phyloP scores from a whole-genome alignment of 169 alveolate species.

The Plasmodium inui region DNA sequence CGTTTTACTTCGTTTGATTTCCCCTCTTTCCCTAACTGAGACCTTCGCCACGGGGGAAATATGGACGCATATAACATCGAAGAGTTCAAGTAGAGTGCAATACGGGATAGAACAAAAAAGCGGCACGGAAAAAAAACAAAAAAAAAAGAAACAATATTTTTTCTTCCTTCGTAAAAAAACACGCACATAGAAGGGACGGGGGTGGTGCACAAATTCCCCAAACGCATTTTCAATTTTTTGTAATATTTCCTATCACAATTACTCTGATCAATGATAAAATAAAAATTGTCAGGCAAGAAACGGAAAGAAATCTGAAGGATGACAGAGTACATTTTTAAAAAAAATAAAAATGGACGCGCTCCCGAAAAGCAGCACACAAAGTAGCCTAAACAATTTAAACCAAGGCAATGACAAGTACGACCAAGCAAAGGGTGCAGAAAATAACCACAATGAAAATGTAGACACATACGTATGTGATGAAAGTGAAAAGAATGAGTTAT shows the following conservation, averaged over 20 bases:
- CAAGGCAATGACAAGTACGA: not conserved
- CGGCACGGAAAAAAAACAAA: not conserved
- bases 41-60: not conserved
- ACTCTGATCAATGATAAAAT: not conserved
- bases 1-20: not conserved
- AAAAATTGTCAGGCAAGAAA: not conserved
- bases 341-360: constrained; percentile 1
- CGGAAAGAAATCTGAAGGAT: not conserved
- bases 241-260: not conserved
- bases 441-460: not conserved
- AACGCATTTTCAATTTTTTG: not conserved
- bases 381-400: not conserved
- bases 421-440: not conserved
- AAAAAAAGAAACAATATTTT: not conserved
- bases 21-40: not conserved
- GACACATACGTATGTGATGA: not conserved
- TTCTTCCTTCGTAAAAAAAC: not conserved
- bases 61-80: not conserved
- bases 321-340: not conserved
- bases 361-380: not conserved
- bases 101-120: not conserved
- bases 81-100: not conserved
- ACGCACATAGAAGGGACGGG: not conserved
- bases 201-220: not conserved
- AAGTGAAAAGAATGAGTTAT: constrained; percentile 6